Percentiles rank a stretch among this genome's conserved stretches.
These are phyloP conservation scores for Suillus ampliporus DNA, from an alignment of 768 basidiomycete genomes.

Conservation along the genomic window DNA sequence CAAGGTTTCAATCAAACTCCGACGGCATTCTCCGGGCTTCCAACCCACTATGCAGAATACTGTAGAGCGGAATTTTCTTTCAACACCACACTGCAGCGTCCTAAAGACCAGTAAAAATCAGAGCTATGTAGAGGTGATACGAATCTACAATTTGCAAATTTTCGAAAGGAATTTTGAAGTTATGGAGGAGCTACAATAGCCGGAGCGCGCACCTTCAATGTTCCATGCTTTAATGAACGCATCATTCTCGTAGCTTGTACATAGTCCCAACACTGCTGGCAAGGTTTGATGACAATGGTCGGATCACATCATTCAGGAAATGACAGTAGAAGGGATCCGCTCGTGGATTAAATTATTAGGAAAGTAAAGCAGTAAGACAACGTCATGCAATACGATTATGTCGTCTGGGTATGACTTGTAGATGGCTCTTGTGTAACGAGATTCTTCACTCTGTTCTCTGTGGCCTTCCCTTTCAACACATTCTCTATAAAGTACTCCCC, in stretches of 20 bases:
- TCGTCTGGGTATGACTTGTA: slow-evolving; percentile 3
- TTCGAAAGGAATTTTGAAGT: no score
- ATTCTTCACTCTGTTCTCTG: slow-evolving; percentile 45
- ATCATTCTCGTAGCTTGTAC: no score
- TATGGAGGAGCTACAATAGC: no score
- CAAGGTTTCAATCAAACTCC: slow-evolving; percentile 15
- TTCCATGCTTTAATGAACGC: no score
- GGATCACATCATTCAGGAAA: background rate
- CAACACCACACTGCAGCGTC: no score
- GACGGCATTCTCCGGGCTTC: slow-evolving; percentile 7
- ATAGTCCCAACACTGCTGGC: background rate
- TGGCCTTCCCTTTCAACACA: slow-evolving; percentile 68
- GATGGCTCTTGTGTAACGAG: slow-evolving; percentile 33
- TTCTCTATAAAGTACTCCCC: slow-evolving; percentile 97
- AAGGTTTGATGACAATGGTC: background rate
- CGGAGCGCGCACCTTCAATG: no score
- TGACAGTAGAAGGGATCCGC: background rate
- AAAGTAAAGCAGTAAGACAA: background rate
- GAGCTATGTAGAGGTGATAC: no score
- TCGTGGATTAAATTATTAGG: background rate
- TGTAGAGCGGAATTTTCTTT: no score
- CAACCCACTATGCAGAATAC: no score
- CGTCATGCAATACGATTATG: background rate
- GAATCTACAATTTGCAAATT: no score
- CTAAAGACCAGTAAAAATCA: no score